These are phyloP conservation scores for Thelonectria olida DNA, from an alignment of 2,329 filamentous ascomycete species.

Conservation along the genomic window DNA sequence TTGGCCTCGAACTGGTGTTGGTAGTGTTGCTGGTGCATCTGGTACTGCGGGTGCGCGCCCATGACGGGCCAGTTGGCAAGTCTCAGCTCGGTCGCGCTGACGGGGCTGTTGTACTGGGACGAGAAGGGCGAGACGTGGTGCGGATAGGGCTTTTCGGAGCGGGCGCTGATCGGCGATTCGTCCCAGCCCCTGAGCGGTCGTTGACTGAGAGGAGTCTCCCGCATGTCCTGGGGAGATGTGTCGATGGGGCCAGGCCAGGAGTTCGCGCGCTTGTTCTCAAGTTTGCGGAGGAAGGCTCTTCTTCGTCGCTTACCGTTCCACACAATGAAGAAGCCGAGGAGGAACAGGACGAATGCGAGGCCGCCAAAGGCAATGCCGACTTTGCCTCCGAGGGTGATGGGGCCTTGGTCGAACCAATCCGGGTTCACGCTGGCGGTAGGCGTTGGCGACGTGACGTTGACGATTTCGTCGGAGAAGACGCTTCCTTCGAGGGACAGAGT, in stretches of 20 bases:
- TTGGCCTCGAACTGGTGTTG: not conserved
- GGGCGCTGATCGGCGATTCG: conserved; percentile 59
- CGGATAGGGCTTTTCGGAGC: conserved; percentile 50
- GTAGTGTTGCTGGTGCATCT: not conserved
- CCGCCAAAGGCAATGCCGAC: conserved; percentile 67
- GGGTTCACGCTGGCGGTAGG: conserved; percentile 51
- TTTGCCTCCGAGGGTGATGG: conserved; percentile 62
- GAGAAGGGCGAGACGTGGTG: conserved; percentile 68
- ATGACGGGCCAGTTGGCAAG: conserved; percentile 30
- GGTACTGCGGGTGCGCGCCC: conserved; percentile 13
- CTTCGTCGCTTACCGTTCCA: conserved; percentile 60
- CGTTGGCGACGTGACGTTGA: conserved; percentile 62
- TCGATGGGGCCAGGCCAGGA: conserved; percentile 51
- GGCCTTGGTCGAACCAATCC: conserved; percentile 52
- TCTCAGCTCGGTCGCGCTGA: conserved; percentile 53
- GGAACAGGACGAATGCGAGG: conserved; percentile 56
- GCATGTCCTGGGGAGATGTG: conserved; percentile 38
- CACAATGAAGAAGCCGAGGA: conserved; percentile 63
- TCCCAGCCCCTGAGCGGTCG: conserved; percentile 62
- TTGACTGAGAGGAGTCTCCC: conserved; percentile 62
- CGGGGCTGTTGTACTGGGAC: conserved; percentile 67
- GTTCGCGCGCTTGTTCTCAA: conserved; percentile 45
- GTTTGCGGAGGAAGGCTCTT: conserved; percentile 58
- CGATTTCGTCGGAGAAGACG: conserved; percentile 58
- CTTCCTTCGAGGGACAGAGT: conserved; percentile 61